phyloP scores from a whole-genome alignment of 495 filamentous ascomycete species.

The Hypoxylon trugodes region DNA sequence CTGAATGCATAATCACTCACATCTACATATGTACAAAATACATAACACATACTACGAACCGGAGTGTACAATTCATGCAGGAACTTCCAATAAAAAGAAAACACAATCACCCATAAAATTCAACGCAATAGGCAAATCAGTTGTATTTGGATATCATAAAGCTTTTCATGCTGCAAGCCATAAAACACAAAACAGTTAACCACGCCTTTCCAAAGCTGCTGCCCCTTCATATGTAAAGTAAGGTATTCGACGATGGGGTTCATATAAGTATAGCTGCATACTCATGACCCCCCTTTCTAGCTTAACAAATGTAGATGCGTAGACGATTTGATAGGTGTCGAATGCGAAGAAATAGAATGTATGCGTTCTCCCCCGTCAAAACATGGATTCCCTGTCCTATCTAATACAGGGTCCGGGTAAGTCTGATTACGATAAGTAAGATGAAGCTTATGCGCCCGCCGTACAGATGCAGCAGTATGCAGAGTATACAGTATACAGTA shows the following conservation, averaged over 20 bases:
- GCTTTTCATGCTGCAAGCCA: slow-evolving; percentile 20
- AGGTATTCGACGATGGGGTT: slow-evolving; percentile 9
- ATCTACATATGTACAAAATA: slow-evolving; percentile 15
- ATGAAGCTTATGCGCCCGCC: slow-evolving; percentile 32
- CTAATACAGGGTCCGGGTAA: slow-evolving; percentile 26
- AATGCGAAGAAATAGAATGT: slow-evolving; percentile 33
- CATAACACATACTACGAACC: too few relatives aligned
- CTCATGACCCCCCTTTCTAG: neutral
- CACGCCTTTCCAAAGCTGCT: slow-evolving; percentile 32
- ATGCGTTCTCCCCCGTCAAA: slow-evolving; percentile 6
- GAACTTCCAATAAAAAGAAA: too few relatives aligned
- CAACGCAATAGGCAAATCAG: slow-evolving; percentile 17
- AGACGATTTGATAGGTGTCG: too few relatives aligned
- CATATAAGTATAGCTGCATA: slow-evolving; percentile 10
- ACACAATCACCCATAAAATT: too few relatives aligned
- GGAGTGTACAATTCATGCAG: too few relatives aligned
- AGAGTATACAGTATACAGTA: too few relatives aligned
- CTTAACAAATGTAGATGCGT: slow-evolving; percentile 19
- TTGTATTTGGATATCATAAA: slow-evolving; percentile 38
- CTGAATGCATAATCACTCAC: too few relatives aligned
- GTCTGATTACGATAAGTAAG: slow-evolving; percentile 38
- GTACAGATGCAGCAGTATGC: slow-evolving; percentile 20
- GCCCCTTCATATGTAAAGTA: neutral
- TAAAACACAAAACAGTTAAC: slow-evolving; percentile 25
- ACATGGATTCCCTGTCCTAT: slow-evolving; percentile 3